Percentiles rank a stretch among this genome's conserved stretches.
phyloP scores from a whole-genome alignment of 306 rosid genomes.

The Ziziphus jujuba region DNA sequence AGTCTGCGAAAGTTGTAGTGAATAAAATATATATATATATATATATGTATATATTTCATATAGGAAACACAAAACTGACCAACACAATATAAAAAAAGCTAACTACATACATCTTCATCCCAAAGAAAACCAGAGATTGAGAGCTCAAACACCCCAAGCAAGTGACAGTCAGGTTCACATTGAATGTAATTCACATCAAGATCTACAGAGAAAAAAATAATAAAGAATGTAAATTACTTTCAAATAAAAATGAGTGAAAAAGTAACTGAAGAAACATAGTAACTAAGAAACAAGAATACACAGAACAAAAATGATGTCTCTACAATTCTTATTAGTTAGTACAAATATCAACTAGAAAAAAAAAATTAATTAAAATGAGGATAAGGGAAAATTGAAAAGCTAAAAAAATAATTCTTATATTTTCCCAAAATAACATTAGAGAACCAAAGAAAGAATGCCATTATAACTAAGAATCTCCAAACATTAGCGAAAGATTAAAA shows the following conservation, averaged over 20 bases:
- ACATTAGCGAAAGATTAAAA: too few species aligned
- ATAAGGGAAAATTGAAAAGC: neutral
- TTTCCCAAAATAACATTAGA: neutral
- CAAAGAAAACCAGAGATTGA: slow-evolving; percentile 3
- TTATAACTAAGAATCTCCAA: too few species aligned
- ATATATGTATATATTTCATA: too few species aligned
- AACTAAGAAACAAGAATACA: neutral
- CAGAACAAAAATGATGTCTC: too few species aligned
- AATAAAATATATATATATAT: neutral
- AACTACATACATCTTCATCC: slow-evolving; percentile 57
- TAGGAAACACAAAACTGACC: too few species aligned
- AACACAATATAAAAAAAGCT: neutral
- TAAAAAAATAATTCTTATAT: neutral
- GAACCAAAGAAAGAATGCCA: too few species aligned
- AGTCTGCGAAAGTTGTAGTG: slow-evolving; percentile 35
- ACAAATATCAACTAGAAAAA: neutral
- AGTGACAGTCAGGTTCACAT: neutral
- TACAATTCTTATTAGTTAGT: neutral
- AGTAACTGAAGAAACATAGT: neutral
- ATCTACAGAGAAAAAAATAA: neutral
- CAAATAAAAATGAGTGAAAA: neutral
- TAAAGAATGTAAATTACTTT: neutral
- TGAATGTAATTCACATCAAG: neutral
- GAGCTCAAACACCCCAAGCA: neutral
- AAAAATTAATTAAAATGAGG: neutral